Percentiles rank a stretch among this genome's conserved stretches.
Evolutionary conservation across 441 rosid genomes (phyloP).

Genomic region (Populus hybrid): DNA sequence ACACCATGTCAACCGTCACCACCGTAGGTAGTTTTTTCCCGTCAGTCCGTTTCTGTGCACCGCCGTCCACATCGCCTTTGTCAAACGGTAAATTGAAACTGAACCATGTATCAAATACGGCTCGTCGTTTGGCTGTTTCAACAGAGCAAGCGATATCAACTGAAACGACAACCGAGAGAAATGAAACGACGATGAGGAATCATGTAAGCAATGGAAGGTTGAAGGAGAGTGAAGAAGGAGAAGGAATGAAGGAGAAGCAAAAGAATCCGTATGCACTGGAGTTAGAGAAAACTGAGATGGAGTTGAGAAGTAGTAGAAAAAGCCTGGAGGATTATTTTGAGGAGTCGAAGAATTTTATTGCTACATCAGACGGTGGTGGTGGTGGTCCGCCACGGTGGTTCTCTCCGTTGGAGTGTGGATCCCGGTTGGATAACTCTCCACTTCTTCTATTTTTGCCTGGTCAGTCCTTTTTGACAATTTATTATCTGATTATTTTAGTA

Average conservation of each 20-base stretch:
- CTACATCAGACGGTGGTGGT: conserved; percentile 40
- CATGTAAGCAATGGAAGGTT: conserved; percentile 4
- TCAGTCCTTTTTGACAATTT: conserved; percentile 11
- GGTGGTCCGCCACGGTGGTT: conserved; percentile 72
- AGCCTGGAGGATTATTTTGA: conserved; percentile 50
- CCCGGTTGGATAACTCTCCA: conserved; percentile 48
- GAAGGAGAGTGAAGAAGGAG: not conserved
- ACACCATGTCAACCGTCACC: no score
- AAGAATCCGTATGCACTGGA: conserved; percentile 5
- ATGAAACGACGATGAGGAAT: not conserved
- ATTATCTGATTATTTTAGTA: no score
- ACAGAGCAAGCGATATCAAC: conserved; percentile 8
- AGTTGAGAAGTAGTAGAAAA: conserved; percentile 23
- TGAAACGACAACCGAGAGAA: not conserved
- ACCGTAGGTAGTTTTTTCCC: conserved; percentile 1
- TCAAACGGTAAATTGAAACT: not conserved
- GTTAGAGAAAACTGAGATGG: conserved; percentile 13
- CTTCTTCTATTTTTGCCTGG: conserved; percentile 76
- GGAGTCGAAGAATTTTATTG: conserved; percentile 35
- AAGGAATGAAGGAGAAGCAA: not conserved
- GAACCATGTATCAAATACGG: not conserved
- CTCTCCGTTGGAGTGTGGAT: conserved; percentile 64
- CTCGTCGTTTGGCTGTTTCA: conserved; percentile 5
- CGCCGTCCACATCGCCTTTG: not conserved
- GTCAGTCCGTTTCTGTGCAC: conserved; percentile 2